A percentile compares a stretch with the other conserved stretches of the same genome.
Conservation (phyloP, 148 eudicot species). For the Mesembryanthemum crystallinum region DNA sequence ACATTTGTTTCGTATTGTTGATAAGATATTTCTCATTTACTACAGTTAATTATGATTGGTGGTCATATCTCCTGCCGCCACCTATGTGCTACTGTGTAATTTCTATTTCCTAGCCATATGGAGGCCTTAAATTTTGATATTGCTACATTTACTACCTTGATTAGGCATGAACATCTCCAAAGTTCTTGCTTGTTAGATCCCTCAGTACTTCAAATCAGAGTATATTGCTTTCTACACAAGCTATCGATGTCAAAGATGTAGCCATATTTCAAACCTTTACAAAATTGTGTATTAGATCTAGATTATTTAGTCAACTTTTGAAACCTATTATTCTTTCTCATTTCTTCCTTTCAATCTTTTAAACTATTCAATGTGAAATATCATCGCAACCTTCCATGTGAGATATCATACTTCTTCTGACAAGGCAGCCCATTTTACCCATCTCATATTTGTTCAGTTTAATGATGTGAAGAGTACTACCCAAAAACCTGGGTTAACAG, state of each 20-base stretch:
- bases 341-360: too few relatives aligned
- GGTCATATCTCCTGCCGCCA: neutral
- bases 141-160: neutral
- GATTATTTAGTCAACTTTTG: too few relatives aligned
- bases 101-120: neutral
- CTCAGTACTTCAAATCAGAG: neutral
- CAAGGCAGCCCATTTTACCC: too few relatives aligned
- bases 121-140: neutral
- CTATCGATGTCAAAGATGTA: neutral
- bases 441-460: too few relatives aligned
- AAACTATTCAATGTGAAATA: too few relatives aligned
- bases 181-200: neutral
- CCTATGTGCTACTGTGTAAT: neutral
- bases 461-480: too few relatives aligned
- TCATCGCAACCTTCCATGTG: too few relatives aligned
- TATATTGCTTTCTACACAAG: neutral
- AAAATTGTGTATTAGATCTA: too few relatives aligned
- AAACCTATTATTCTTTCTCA: too few relatives aligned
- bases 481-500: too few relatives aligned
- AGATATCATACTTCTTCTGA: too few relatives aligned
- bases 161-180: neutral
- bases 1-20: neutral
- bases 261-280: too few relatives aligned
- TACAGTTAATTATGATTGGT: neutral
- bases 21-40: neutral